Evolutionary conservation across 805 yeast species (phyloP), one percentile per base, ranked within the genome.

Genomic region (Kluyveromyces starmeri): DNA sequence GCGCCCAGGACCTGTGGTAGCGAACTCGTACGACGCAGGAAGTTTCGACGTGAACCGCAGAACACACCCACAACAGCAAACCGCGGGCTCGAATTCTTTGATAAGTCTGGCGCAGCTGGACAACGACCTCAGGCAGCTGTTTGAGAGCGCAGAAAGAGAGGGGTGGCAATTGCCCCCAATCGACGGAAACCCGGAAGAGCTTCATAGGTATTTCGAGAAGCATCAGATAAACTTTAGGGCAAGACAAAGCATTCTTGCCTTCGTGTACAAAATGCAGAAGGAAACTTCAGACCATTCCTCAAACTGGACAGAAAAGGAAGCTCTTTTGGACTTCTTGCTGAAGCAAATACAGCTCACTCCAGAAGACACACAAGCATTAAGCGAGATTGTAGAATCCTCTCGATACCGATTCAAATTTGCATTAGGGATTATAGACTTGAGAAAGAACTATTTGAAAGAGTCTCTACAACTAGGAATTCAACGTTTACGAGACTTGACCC

Each of bases 131-230:
- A 30, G 25, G 17, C 33, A 20, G 18, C 22, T 30, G 25, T 30
- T 30, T 20, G 33, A 30, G 15, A 30, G 19, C 26, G 14, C 15
- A 7, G 33, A 30, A 20, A 12, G 9, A 30, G 33, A 8, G 9
- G 33, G 26, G 5, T 30, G 33, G 33, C 13, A 30, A 11, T 21
- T 30, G 15, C 33, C 33, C 9, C 33, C 33, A 4, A 20, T 30
- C n/a, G 33, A 30, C 20, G 33, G 33, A 8, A 12, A 20, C 12
- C 22, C 33, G 9, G 26, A 12, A 15, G 16, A 13, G n/a, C 22
- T 30, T 11, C 33, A 30, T 13, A n/a, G 22, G 5, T 30, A 30
- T 20, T 30, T 30, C 16, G 33, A 30, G 17, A 15, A 30, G n/a
- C 33, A 30, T 20, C 4, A 21, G 5, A 30, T 30, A 11, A 26